phyloP scores from a whole-genome alignment of 352 stramenopile species.

The Phytophthora multivora region DNA sequence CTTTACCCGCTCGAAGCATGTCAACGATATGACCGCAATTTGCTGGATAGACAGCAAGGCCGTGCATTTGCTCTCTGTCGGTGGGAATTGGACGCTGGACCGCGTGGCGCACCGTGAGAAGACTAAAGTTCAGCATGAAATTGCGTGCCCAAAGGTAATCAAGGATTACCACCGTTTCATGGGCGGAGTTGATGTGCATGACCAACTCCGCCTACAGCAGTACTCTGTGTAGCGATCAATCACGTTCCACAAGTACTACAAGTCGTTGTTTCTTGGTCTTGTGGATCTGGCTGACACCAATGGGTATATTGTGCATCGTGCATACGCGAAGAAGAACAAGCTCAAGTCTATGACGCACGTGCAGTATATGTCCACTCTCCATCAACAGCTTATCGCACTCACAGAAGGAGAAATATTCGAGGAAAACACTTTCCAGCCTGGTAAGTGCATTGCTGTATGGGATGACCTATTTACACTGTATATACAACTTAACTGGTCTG shows the following conservation, averaged over 20 bases:
- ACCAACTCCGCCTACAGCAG: neutral
- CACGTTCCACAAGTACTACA: neutral
- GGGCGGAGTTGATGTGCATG: neutral
- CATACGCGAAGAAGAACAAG: neutral
- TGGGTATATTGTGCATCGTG: neutral
- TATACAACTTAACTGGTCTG: neutral
- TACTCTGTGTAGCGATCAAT: neutral
- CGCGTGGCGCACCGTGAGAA: neutral
- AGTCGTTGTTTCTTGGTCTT: neutral
- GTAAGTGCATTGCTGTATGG: too few species aligned
- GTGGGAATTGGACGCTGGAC: neutral
- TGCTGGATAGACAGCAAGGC: neutral
- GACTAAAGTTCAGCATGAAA: neutral
- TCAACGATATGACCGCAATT: slow-evolving; percentile 2
- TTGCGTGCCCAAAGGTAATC: neutral
- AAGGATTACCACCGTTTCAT: neutral
- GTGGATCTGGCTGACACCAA: neutral
- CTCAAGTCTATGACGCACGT: neutral
- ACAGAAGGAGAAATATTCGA: too few species aligned
- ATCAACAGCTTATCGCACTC: neutral
- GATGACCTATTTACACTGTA: neutral
- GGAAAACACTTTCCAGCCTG: too few species aligned
- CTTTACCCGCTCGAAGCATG: slow-evolving; percentile 5
- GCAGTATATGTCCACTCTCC: neutral
- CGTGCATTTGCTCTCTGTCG: neutral